phyloP scores from a whole-genome alignment of 2,329 filamentous ascomycete genomes.

The Penicillium sp. region DNA sequence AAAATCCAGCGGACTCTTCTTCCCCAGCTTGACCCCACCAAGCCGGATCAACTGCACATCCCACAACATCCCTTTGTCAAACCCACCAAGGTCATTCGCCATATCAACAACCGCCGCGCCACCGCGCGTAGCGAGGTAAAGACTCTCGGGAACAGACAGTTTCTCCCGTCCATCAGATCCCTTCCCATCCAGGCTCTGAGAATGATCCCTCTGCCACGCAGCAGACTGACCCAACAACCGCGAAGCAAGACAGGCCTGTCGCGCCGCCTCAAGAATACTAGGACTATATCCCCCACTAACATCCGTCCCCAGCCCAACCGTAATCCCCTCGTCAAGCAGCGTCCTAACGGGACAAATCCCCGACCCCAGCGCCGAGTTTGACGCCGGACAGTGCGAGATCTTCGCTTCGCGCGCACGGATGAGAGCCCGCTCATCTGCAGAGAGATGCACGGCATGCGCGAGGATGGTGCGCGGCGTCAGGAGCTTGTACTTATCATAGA shows the following conservation, averaged over 20 bases:
- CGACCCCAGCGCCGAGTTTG: conserved; percentile 69
- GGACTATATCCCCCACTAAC: conserved; percentile 79
- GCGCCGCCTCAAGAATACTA: conserved; percentile 70
- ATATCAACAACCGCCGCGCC: conserved; percentile 75
- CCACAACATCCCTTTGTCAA: conserved; percentile 79
- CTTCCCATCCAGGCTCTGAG: conserved; percentile 22
- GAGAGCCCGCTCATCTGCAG: conserved; percentile 55
- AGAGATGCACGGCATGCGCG: conserved; percentile 74
- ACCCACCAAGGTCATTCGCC: conserved; percentile 62
- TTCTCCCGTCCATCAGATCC: conserved; percentile 47
- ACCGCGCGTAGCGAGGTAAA: conserved; percentile 80
- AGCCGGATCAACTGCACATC: conserved; percentile 78
- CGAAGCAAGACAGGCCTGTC: conserved; percentile 71
- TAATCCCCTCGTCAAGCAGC: conserved; percentile 64
- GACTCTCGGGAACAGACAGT: conserved; percentile 71
- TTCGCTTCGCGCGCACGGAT: conserved; percentile 56
- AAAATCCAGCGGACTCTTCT: conserved; percentile 12
- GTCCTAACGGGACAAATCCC: conserved; percentile 68
- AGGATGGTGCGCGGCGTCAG: conserved; percentile 67
- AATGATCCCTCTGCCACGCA: conserved; percentile 18
- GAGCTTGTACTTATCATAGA: conserved; percentile 67
- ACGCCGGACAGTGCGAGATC: conserved; percentile 73
- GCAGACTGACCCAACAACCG: conserved; percentile 52
- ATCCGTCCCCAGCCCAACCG: conserved; percentile 81
- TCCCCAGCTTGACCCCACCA: conserved; percentile 35